Percentiles rank a stretch among this genome's conserved stretches.
phyloP scores from a whole-genome alignment of 805 yeast species.

The Isabelozyma gotoi region DNA sequence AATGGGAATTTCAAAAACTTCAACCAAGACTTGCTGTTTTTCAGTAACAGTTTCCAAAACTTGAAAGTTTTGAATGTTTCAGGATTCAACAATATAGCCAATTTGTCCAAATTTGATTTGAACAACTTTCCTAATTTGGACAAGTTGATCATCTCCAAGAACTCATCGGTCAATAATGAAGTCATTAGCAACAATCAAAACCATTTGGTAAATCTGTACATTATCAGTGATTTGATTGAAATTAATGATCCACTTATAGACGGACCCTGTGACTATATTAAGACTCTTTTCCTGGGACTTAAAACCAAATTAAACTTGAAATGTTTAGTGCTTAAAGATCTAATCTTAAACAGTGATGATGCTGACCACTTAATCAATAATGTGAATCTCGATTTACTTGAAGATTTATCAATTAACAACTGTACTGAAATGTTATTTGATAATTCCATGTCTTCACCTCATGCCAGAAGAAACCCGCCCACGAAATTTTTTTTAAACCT shows the following conservation, averaged over 20 bases:
- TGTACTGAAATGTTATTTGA: conserved; percentile 10
- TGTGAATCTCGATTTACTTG: conserved; percentile 5
- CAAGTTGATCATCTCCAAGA: conserved; percentile 13
- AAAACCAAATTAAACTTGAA: conserved; percentile 3
- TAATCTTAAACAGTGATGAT: conserved; percentile 7
- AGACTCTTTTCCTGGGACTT: background rate
- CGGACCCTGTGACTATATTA: background rate
- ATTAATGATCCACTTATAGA: background rate
- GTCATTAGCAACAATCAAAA: background rate
- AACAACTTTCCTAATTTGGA: conserved; percentile 9
- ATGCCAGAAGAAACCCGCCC: conserved; percentile 10
- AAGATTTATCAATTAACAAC: conserved; percentile 7
- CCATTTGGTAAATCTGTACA: background rate
- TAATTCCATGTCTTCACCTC: background rate
- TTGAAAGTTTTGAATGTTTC: conserved; percentile 12
- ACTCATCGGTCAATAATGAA: conserved; percentile 1
- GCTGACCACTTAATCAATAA: conserved; percentile 2
- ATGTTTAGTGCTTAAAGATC: conserved; percentile 7
- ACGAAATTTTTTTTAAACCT: conserved; percentile 6
- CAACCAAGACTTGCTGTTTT: conserved; percentile 2
- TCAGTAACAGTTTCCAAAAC: background rate
- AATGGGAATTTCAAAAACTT: conserved; percentile 18
- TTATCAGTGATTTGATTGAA: background rate
- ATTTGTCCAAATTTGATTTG: conserved; percentile 8
- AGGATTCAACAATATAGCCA: conserved; percentile 9